Evolutionary conservation across 2,329 filamentous ascomycete species (phyloP), one percentile per base, ranked within the genome.

Genomic region (Epichloe coenophiala): DNA sequence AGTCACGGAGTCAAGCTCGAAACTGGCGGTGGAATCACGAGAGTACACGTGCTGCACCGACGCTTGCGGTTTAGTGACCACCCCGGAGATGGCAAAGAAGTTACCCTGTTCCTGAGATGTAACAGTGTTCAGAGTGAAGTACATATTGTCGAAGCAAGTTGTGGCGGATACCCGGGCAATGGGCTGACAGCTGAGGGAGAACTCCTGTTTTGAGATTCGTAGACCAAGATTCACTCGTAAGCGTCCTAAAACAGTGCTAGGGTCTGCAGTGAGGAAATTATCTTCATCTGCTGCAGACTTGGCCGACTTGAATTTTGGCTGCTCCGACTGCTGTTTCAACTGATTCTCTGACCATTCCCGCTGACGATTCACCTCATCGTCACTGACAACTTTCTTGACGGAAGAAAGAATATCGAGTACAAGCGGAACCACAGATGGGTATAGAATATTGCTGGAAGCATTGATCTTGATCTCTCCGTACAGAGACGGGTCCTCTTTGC

Each of bases 21-120:
- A 93, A 66, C 86, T 93, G 53, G 90, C 94, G 0, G 93, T 98
- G 3, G 91, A 95, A 62, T 98, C 93, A 53, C 91, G 78, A 0
- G 93, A 98, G 66, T 98, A 98, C 1, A 96, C 88, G 63, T 98
- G 93, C 65, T 97, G 91, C 2, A 98, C 87, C 3, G 90, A 94
- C 4, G 87, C 82, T 57, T 86, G 80, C 1, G 96, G 73, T 33
- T 83, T 83, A 45, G 82, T 85, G 55, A 95, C 84, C 2, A 84
- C 80, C 19, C 87, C 86, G 5, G 89, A 89, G 44, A 93, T 81
- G 13, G 93, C 87, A 59, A 97, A 89, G 71, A 97, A 97, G 58
- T 93, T 88, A n/a, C 86, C 88, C 59, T 94, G 83, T 45, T 96
- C 90, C 42, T 78, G 74, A 0, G 88, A 91, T 50, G 85, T 82